Conservation (phyloP, 176 grass and related monocot species). For the Carex pumila region DNA sequence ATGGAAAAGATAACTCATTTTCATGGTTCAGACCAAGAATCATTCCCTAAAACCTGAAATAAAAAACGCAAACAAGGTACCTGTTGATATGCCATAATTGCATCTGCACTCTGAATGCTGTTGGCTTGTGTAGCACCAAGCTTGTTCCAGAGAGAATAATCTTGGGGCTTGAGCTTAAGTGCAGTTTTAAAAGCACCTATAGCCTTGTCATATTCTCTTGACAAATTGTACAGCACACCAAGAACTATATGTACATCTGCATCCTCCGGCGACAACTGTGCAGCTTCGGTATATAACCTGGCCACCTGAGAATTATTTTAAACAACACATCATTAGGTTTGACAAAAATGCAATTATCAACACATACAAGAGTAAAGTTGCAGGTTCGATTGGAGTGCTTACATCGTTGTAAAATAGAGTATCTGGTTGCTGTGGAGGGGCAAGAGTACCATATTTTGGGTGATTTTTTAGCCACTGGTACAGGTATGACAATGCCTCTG, state of each 20-base stretch:
- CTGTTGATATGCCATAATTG: slow-evolving; percentile 94
- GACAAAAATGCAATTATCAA: background rate
- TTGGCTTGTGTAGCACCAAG: slow-evolving; percentile 99
- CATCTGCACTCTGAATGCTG: slow-evolving; percentile 88
- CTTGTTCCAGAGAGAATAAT: slow-evolving; percentile 99
- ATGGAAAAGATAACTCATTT: background rate
- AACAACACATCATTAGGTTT: slow-evolving; percentile 12
- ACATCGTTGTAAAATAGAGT: slow-evolving; percentile 84
- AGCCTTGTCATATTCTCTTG: slow-evolving; percentile 98
- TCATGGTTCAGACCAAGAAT: background rate
- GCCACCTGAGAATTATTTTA: slow-evolving; percentile 59
- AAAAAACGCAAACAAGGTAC: slow-evolving; percentile 27
- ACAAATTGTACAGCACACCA: slow-evolving; percentile 93
- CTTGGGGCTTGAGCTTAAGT: slow-evolving; percentile 69
- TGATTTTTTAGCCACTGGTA: slow-evolving; percentile 94
- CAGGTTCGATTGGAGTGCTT: background rate
- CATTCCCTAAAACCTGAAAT: background rate
- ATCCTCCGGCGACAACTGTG: slow-evolving; percentile 90
- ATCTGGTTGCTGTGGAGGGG: slow-evolving; percentile 50
- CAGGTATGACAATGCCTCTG: slow-evolving; percentile 87
- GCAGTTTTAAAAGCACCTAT: slow-evolving; percentile 80
- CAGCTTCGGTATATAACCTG: slow-evolving; percentile 82
- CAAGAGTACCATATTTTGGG: slow-evolving; percentile 82
- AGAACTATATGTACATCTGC: slow-evolving; percentile 98
- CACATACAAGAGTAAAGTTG: background rate